Conservation (phyloP, 2,329 filamentous ascomycete species). For the Raffaelea deltoideospora region DNA sequence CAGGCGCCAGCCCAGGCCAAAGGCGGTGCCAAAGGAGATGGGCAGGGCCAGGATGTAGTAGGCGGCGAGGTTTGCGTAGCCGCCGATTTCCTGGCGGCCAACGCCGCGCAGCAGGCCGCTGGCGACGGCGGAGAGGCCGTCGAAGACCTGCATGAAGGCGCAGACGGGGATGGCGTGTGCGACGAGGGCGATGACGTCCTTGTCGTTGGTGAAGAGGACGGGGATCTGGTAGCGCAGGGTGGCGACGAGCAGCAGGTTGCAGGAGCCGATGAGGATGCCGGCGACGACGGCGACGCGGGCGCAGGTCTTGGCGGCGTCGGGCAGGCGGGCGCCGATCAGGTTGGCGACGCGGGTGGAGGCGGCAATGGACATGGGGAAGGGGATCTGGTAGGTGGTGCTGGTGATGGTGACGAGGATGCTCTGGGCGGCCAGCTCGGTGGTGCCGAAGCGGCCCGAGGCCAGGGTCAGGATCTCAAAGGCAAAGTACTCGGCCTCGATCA, state of each 20-base stretch:
- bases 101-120: slow-evolving; percentile 79
- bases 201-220: slow-evolving; percentile 60
- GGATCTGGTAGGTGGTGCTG: slow-evolving; percentile 74
- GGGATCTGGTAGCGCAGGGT: slow-evolving; percentile 60
- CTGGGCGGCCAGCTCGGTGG: slow-evolving; percentile 72
- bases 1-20: slow-evolving; percentile 62
- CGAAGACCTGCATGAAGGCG: slow-evolving; percentile 80
- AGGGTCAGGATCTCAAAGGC: slow-evolving; percentile 86
- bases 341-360: slow-evolving; percentile 82
- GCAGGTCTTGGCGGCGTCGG: slow-evolving; percentile 63
- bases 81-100: slow-evolving; percentile 77
- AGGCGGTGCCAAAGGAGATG: slow-evolving; percentile 63
- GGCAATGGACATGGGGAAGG: slow-evolving; percentile 82
- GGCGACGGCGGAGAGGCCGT: slow-evolving; percentile 62
- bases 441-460: slow-evolving; percentile 64
- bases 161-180: slow-evolving; percentile 61
- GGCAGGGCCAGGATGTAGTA: slow-evolving; percentile 84
- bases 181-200: slow-evolving; percentile 53
- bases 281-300: slow-evolving; percentile 59
- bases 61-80: slow-evolving; percentile 71
- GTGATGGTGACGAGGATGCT: slow-evolving; percentile 68
- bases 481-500: slow-evolving; percentile 88
- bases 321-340: slow-evolving; percentile 73
- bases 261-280: slow-evolving; percentile 55
- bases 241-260: slow-evolving; percentile 61